Conservation (phyloP, 2,329 filamentous ascomycete genomes). For the Byssoonygena ceratinophila region DNA sequence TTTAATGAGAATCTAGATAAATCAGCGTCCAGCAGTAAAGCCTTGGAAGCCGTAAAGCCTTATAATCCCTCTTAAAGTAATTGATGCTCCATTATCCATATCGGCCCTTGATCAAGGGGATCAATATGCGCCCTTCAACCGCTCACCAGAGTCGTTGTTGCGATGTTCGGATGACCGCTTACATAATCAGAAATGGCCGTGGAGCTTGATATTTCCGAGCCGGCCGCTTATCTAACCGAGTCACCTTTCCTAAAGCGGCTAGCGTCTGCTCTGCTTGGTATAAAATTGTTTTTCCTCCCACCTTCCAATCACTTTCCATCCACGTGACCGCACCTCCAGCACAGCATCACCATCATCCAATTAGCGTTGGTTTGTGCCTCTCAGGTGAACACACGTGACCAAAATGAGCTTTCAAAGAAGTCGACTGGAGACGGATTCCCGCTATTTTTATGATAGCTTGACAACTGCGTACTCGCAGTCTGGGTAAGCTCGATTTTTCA, state of each 20-base stretch:
- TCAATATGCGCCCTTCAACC: not conserved
- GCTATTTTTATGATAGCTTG: not conserved
- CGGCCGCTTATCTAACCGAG: not conserved
- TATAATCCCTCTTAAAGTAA: too few relatives aligned
- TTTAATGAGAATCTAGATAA: too few relatives aligned
- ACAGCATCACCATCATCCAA: not conserved
- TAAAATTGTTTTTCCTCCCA: too few relatives aligned
- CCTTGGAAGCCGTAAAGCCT: too few relatives aligned
- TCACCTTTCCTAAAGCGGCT: not conserved
- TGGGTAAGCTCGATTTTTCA: slow-evolving; percentile 6
- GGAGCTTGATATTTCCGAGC: not conserved
- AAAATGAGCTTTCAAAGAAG: not conserved
- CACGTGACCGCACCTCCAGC: not conserved
- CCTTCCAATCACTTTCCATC: not conserved
- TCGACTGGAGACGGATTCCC: not conserved
- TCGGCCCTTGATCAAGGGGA: not conserved
- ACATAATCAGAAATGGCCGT: slow-evolving; percentile 2
- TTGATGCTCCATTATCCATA: not conserved
- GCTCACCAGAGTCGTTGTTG: not conserved
- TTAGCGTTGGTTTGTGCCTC: not conserved
- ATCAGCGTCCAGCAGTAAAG: too few relatives aligned
- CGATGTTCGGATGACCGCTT: not conserved
- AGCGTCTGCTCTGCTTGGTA: not conserved
- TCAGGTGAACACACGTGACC: not conserved
- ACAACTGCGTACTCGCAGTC: not conserved